phyloP scores from a whole-genome alignment of 2,329 filamentous ascomycete genomes.

The Aspergillus carbonarius region DNA sequence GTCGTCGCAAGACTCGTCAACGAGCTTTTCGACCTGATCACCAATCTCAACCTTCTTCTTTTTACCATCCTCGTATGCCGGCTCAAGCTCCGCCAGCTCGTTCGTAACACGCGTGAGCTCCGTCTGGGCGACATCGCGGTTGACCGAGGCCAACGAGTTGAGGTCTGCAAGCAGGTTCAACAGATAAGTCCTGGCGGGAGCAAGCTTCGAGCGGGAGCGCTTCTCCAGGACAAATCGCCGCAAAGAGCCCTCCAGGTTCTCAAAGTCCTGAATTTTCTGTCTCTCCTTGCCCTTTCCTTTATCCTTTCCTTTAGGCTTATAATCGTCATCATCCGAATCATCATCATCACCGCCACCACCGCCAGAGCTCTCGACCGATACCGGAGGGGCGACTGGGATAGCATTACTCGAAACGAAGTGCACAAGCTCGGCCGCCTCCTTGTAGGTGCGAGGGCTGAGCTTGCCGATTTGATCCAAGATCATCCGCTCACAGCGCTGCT shows the following conservation, averaged over 20 bases:
- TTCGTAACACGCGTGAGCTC: slow-evolving; percentile 80
- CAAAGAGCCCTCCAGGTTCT: slow-evolving; percentile 81
- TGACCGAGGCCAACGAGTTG: slow-evolving; percentile 77
- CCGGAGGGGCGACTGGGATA: slow-evolving; percentile 69
- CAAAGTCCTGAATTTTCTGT: slow-evolving; percentile 86
- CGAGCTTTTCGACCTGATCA: slow-evolving; percentile 75
- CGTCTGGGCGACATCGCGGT: slow-evolving; percentile 78
- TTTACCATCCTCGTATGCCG: slow-evolving; percentile 78
- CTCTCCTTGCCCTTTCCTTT: slow-evolving; percentile 89
- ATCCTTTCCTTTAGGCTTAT: slow-evolving; percentile 58
- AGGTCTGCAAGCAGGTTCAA: slow-evolving; percentile 90
- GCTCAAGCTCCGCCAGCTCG: slow-evolving; percentile 80
- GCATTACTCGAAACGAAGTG: slow-evolving; percentile 98
- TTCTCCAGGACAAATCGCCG: slow-evolving; percentile 95
- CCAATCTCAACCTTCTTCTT: slow-evolving; percentile 76
- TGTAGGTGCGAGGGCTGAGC: slow-evolving; percentile 89
- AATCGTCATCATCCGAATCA: slow-evolving; percentile 56
- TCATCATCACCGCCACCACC: slow-evolving; percentile 57
- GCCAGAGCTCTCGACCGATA: slow-evolving; percentile 49
- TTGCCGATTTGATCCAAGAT: slow-evolving; percentile 85
- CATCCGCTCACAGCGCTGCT: slow-evolving; percentile 85
- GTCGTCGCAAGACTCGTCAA: slow-evolving; percentile 80
- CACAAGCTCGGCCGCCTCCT: slow-evolving; percentile 87
- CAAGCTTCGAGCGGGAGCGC: slow-evolving; percentile 89
- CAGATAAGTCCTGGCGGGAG: slow-evolving; percentile 92